phyloP scores from a whole-genome alignment of 2,329 filamentous ascomycete species.

The Hymenoscyphus scutula region DNA sequence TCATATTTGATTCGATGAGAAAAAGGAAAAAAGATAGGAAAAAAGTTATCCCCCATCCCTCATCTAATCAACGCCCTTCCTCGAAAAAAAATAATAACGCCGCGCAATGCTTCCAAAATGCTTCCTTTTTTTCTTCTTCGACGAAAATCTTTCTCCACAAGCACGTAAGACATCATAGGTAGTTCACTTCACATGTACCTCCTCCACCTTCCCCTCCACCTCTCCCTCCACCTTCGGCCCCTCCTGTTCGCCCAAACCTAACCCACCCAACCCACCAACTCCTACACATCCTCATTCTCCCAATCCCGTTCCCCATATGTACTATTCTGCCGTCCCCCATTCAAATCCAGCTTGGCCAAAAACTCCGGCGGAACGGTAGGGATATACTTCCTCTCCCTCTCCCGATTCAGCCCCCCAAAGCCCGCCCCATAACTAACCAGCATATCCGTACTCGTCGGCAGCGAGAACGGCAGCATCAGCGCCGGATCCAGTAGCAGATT shows the following conservation, averaged over 20 bases:
- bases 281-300: constrained; percentile 57
- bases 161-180: neutral
- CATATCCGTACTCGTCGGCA: constrained; percentile 97
- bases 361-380: constrained; percentile 94
- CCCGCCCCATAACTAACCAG: constrained; percentile 91
- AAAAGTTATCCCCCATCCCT: neutral
- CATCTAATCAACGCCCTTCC: constrained; percentile 8
- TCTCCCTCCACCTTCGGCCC: neutral
- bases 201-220: neutral
- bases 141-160: neutral
- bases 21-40: neutral
- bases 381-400: constrained; percentile 91
- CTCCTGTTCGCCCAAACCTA: neutral
- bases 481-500: constrained; percentile 83
- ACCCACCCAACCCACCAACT: neutral
- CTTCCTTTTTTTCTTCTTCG: constrained; percentile 9
- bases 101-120: constrained; percentile 17
- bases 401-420: constrained; percentile 87
- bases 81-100: constrained; percentile 13
- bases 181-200: too few species aligned
- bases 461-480: constrained; percentile 88
- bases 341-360: constrained; percentile 73
- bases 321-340: constrained; percentile 48
- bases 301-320: constrained; percentile 64
- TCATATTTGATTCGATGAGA: neutral